Evolutionary conservation across 352 stramenopile genomes (phyloP).

Genomic region (Pythium insidiosum): DNA sequence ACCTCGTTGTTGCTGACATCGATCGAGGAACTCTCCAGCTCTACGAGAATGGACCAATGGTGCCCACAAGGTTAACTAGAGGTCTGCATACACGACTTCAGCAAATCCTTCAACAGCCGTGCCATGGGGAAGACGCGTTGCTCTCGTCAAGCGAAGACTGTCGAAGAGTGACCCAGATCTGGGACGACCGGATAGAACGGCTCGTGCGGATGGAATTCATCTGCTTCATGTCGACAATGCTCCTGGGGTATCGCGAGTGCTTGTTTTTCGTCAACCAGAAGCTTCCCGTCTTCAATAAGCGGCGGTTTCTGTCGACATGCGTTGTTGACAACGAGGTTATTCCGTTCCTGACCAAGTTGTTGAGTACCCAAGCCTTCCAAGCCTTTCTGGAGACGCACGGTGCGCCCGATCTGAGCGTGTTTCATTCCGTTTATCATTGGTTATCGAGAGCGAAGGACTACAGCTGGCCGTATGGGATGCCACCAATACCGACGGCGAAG

Average conservation of each 20-base stretch:
- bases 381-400: constrained; percentile 76
- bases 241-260: constrained; percentile 79
- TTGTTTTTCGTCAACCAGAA: constrained; percentile 84
- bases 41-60: constrained; percentile 44
- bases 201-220: constrained; percentile 70
- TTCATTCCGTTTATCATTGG: constrained; percentile 67
- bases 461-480: constrained; percentile 33
- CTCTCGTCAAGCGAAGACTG: too few species aligned
- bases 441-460: constrained; percentile 48
- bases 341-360: constrained; percentile 58
- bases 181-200: constrained; percentile 38
- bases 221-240: constrained; percentile 52
- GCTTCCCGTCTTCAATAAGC: constrained; percentile 84
- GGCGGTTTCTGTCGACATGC: constrained; percentile 61
- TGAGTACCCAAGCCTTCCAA: constrained; percentile 74
- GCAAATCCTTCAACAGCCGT: constrained; percentile 39
- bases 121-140: too few species aligned
- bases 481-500: neutral
- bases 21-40: constrained; percentile 59
- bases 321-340: constrained; percentile 46
- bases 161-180: neutral
- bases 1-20: constrained; percentile 78
- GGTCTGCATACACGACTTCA: constrained; percentile 42
- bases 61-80: constrained; percentile 43
- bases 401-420: constrained; percentile 56